A percentile compares a stretch with the other conserved stretches of the same genome.
phyloP scores from a whole-genome alignment of 2,329 filamentous ascomycete genomes.

The Ramichloridium luteum region DNA sequence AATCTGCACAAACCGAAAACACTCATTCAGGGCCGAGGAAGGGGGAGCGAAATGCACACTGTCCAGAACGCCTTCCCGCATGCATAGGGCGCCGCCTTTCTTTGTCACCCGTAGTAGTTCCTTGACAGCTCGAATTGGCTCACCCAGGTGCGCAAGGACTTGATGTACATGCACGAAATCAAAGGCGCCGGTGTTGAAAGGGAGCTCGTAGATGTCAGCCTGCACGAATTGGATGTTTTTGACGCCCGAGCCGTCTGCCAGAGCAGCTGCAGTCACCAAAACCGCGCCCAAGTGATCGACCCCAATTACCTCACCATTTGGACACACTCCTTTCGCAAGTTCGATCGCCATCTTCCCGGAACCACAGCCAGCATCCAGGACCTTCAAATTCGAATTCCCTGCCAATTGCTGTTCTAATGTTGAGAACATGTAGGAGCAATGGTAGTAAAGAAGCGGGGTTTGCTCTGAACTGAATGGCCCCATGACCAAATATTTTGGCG shows the following conservation, averaged over 20 bases:
- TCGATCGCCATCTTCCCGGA: slow-evolving; percentile 28
- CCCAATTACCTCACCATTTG: slow-evolving; percentile 21
- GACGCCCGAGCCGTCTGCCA: background rate
- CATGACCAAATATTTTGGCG: no score
- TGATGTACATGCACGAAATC: background rate
- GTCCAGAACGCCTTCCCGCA: background rate
- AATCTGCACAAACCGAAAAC: background rate
- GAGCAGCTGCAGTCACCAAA: background rate
- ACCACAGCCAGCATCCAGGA: slow-evolving; percentile 29
- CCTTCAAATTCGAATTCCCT: slow-evolving; percentile 19
- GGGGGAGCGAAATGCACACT: background rate
- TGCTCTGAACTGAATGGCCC: no score
- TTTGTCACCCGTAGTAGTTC: background rate
- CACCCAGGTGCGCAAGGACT: background rate
- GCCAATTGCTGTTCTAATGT: no score
- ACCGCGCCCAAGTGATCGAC: slow-evolving; percentile 21
- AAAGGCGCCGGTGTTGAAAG: background rate
- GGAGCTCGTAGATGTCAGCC: background rate
- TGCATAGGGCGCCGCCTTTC: background rate
- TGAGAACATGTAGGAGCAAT: no score
- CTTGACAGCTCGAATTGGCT: background rate
- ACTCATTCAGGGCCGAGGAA: background rate
- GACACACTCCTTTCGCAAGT: slow-evolving; percentile 17
- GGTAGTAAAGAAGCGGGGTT: no score
- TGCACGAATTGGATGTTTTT: slow-evolving; percentile 1